Base-by-base conservation (phyloP, 1,284 basidiomycete species). In the Cryptococcus hybrid region DNA sequence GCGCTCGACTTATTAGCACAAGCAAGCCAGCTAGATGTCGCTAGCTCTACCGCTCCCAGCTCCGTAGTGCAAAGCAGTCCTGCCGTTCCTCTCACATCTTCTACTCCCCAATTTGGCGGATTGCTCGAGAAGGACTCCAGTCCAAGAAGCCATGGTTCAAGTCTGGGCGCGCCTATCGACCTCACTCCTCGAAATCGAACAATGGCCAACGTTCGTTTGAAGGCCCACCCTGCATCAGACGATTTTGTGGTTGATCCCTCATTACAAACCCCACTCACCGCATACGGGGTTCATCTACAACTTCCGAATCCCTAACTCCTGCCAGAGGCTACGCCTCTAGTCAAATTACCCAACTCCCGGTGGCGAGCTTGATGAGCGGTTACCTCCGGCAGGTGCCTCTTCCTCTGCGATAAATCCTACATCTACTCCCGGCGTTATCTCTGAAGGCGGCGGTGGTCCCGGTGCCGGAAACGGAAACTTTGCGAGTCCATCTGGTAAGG, bases 1-100 rank as follows among this genome's bases (percentile, higher is more conserved):
- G 75, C 73, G 3, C 55, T 77, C 3, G 75, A 77, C 46, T 52
- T 77, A 0, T 57, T 77, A 1, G 70, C 70, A 2, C 73, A 74
- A 55, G 75, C 75, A 1, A 72, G 68, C 51, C 70, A 74, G 54
- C 63, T 73, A 11, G 70, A 70, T 37, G 63, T 61, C 54, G 52
- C 55, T 47, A 54, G 50, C 30, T 53, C 54, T 30, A 46, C 59
- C n/a, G 54, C 56, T 5, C 34, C 9, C 8, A 58, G 56, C 30
- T 57, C 59, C 11, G 40, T 42, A 3, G 40, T 42, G 40, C 40
- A 42, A 42, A 39, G 12, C 49, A 37, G 58, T 15, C 40, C 47
- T n/a, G 47, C 9, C 57, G 52, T 1, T 57, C 59, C 7, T 50
- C 61, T 2, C 51, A 63, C 12, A 39, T 68, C 18, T 30, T 30